These are phyloP conservation scores for Alternaria sp. DNA, from an alignment of 2,329 filamentous ascomycete genomes.

Conservation along the genomic window DNA sequence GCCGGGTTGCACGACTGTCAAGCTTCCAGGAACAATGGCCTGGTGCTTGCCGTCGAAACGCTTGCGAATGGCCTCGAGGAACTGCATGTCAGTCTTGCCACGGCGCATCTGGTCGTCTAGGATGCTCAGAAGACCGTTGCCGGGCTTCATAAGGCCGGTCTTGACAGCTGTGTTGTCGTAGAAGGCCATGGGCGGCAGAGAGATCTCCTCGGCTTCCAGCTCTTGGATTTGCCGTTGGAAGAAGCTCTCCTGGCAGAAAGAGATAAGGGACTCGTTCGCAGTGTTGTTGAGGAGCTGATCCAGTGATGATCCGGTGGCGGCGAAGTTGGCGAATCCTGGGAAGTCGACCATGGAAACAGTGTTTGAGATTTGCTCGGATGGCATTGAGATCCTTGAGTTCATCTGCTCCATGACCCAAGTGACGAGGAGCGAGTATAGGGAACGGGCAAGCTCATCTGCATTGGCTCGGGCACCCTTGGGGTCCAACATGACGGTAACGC, in stretches of 20 bases:
- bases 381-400: slow-evolving; percentile 86
- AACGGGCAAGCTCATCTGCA: slow-evolving; percentile 91
- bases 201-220: slow-evolving; percentile 92
- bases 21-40: slow-evolving; percentile 78
- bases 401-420: slow-evolving; percentile 92
- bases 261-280: slow-evolving; percentile 89
- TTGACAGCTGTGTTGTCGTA: slow-evolving; percentile 98
- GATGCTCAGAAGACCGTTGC: slow-evolving; percentile 92
- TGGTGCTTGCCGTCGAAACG: slow-evolving; percentile 95
- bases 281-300: slow-evolving; percentile 96
- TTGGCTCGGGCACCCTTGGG: slow-evolving; percentile 87
- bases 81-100: slow-evolving; percentile 84
- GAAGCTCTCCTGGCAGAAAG: slow-evolving; percentile 92
- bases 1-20: slow-evolving; percentile 78
- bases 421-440: slow-evolving; percentile 90
- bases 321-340: slow-evolving; percentile 87
- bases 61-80: slow-evolving; percentile 88
- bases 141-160: slow-evolving; percentile 86
- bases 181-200: slow-evolving; percentile 89
- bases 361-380: slow-evolving; percentile 88
- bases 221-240: slow-evolving; percentile 94
- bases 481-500: slow-evolving; percentile 98
- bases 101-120: slow-evolving; percentile 94
- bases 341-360: slow-evolving; percentile 96
- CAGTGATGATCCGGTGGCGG: slow-evolving; percentile 81